Evolutionary conservation across 768 basidiomycete genomes (phyloP).

Genomic region (Tricholoma furcatifolium): DNA sequence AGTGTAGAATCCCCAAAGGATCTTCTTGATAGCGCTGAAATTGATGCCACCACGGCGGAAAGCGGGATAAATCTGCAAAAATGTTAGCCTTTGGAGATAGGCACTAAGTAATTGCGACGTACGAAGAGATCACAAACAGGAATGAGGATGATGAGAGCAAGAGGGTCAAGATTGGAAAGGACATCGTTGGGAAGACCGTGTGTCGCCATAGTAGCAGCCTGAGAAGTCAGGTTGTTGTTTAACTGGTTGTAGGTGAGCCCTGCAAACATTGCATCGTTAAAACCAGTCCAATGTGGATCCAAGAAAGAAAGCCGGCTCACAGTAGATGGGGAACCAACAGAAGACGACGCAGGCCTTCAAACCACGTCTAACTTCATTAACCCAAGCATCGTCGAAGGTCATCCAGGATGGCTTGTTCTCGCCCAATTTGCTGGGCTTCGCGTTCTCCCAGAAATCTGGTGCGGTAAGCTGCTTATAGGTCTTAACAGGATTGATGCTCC

Average conservation of each 20-base stretch:
- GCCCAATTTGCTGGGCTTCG: slow-evolving; percentile 58
- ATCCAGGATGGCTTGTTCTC: slow-evolving; percentile 61
- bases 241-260: slow-evolving; percentile 80
- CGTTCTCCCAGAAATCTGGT: slow-evolving; percentile 68
- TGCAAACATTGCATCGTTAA: slow-evolving; percentile 19
- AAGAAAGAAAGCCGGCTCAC: slow-evolving; percentile 31
- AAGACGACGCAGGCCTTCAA: slow-evolving; percentile 69
- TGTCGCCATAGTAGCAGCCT: slow-evolving; percentile 74
- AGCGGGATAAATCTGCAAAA: slow-evolving; percentile 50
- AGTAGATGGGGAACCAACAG: slow-evolving; percentile 67
- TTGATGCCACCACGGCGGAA: slow-evolving; percentile 49
- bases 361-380: slow-evolving; percentile 72
- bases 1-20: slow-evolving; percentile 54
- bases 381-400: slow-evolving; percentile 77
- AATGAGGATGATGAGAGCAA: slow-evolving; percentile 73
- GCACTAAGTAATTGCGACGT: slow-evolving; percentile 10
- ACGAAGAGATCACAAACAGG: slow-evolving; percentile 63
- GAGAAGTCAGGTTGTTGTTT: slow-evolving; percentile 76
- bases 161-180: slow-evolving; percentile 73
- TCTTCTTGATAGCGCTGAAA: slow-evolving; percentile 60
- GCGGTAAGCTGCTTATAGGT: slow-evolving; percentile 48
- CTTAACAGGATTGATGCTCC: slow-evolving; percentile 54
- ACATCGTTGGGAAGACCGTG: slow-evolving; percentile 76
- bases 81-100: not conserved
- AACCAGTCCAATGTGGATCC: slow-evolving; percentile 20